Conservation (phyloP, 1,139 yeast species). For the Hemisphaericaspora xylofermentans region DNA sequence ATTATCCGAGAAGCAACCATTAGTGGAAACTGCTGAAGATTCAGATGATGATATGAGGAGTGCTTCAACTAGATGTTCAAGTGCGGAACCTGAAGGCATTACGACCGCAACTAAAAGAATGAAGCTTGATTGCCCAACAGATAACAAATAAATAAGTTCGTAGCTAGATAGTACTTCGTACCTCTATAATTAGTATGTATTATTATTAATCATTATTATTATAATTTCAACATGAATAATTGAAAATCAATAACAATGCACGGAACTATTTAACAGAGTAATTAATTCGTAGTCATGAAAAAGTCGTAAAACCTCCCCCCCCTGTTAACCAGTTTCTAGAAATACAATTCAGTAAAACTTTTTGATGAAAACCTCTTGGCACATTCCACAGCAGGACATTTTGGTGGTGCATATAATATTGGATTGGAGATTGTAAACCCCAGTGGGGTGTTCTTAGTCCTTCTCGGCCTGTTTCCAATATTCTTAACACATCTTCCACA, state of each 20-base stretch:
- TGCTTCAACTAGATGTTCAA: constrained; percentile 10
- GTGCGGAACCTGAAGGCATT: constrained; percentile 14
- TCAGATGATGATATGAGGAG: constrained; percentile 10
- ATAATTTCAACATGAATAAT: no score
- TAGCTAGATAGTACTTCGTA: neutral
- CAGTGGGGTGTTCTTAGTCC: constrained; percentile 14
- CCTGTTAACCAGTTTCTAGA: no score
- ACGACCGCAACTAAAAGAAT: constrained; percentile 15
- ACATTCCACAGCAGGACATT: constrained; percentile 48
- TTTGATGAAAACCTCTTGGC: constrained; percentile 32
- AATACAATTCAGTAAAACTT: constrained; percentile 40
- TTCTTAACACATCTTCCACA: constrained; percentile 82
- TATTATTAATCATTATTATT: neutral
- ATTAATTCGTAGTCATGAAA: no score
- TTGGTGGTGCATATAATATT: constrained; percentile 44
- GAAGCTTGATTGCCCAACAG: constrained; percentile 11
- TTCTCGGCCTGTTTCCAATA: constrained; percentile 43
- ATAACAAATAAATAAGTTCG: constrained; percentile 1
- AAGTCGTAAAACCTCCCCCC: neutral
- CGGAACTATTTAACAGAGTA: no score
- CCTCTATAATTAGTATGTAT: neutral
- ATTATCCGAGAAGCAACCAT: neutral
- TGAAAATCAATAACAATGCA: no score
- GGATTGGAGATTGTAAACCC: constrained; percentile 44
- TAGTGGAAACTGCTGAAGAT: constrained; percentile 4